Base-by-base conservation (phyloP, 768 basidiomycete species). In the Kwoniella heveanensis region DNA sequence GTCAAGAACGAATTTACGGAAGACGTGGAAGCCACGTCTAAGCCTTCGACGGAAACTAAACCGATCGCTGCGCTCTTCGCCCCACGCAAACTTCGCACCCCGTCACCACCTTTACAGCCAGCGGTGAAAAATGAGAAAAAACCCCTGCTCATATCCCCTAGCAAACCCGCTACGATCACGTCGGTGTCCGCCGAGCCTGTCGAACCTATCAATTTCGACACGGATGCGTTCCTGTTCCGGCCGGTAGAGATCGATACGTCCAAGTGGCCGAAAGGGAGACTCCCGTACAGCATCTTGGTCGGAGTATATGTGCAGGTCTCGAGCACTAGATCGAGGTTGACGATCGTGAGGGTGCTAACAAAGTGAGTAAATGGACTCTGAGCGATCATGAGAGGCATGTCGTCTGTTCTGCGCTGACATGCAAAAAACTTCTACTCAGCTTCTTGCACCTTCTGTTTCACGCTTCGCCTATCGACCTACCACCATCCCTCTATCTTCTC, bases 401-500 rank as follows among this genome's bases (percentile, higher is more conserved):
- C n/a, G n/a, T n/a, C n/a, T n/a, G 19, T 21, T 17, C 22, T 26
- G n/a, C 13, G 36, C 46, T 27, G 64, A 86, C 88, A 71, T 84
- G n/a, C n/a, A n/a, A n/a, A n/a, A n/a, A n/a, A n/a, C n/a, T 83
- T 19, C 79, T 91, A 60, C 88, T 88, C 37, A 95, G 94, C 70
- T 83, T 88, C 27, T 79, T 95, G 9, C 87, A 89, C 27, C 83
- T 85, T 22, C 83, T 95, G 56, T 83, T 87, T 64, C 76, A 81
- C 39, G 85, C 86, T 68, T 86, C 92, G 70, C 85, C 90, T 0
- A 58, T 83, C 22, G 88, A 90, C 44, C 84, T 95, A 48, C 81
- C 89, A 50, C 85, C 90, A n/a, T 84, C 89, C 36, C 80, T 92
- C 7, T 92, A 92, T 76, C 85, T 92, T 22, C 82, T 92, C 30